Evolutionary conservation across 352 stramenopile genomes (phyloP), one percentile per base, ranked within the genome.

Genomic region (Globisporangium irregulare): DNA sequence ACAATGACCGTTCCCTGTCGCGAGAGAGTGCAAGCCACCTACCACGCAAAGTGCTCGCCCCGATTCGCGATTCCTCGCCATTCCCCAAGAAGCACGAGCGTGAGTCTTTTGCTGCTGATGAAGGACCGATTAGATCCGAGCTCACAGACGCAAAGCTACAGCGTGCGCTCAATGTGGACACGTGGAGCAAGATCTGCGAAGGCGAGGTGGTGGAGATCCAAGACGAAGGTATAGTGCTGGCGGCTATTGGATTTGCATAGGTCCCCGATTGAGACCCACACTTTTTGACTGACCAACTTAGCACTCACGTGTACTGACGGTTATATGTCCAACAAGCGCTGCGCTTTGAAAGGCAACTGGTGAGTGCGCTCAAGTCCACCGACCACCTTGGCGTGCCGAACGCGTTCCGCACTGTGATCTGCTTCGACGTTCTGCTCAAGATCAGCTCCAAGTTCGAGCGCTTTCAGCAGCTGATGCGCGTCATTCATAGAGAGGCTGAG

Each of bases 321-420:
- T 32, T 32, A 32, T 32, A 4, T 32, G 0, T 24, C 6, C 48
- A 84, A 41, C 36, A 41, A 46, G 77, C 67, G 14, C 72, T 69
- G 24, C 71, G 68, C 15, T 79, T 89, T 9, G 77, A 86, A 32
- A 79, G 82, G 8, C 72, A 89, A 54, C 77, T 91, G 24, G 70
- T 66, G 9, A 79, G 76, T 15, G 77, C 80, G 14, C 48, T 91
- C 32, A 72, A 78, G 29, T 85, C 84, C 0, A 88, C 82, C 10
- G 75, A 76, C 4, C 84, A 91, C 22, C 70, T 90, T 0, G 81
- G 82, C 7, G 62, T 77, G 0, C 82, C 81, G 1, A 90, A 91
- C 62, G 68, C 72, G 14, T 79, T 92, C 9, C 82, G 84, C 15
- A 88, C 82, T 0, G 81, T 81, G 9, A 74, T 91, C 18, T 86